Evolutionary conservation across 2,329 filamentous ascomycete species (phyloP).

Genomic region (Talaromyces sp.): DNA sequence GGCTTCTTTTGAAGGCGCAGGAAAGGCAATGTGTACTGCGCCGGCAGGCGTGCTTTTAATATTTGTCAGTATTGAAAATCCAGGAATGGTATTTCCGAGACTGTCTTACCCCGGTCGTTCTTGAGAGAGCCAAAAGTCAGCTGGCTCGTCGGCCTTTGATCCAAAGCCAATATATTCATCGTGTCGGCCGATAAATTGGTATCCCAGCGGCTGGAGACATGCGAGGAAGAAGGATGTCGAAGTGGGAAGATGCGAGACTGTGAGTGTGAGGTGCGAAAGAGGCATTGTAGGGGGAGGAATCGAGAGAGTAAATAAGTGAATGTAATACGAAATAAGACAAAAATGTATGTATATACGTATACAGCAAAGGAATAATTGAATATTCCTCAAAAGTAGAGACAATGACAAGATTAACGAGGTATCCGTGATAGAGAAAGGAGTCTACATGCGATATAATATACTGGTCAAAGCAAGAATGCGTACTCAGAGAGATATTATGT

Average conservation of each 20-base stretch:
- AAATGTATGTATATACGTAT: not conserved
- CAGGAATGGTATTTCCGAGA: not conserved
- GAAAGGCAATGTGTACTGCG: conserved; percentile 62
- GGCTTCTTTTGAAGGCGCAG: conserved; percentile 59
- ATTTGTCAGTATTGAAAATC: not conserved
- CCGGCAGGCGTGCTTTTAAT: conserved; percentile 44
- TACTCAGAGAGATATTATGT: not conserved
- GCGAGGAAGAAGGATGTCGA: conserved; percentile 81
- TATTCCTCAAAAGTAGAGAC: not conserved
- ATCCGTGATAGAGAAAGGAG: not conserved
- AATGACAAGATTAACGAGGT: not conserved
- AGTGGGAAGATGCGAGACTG: conserved; percentile 71
- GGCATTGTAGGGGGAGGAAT: conserved; percentile 46
- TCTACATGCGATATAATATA: conserved; percentile 1
- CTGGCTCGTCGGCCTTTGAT: conserved; percentile 47
- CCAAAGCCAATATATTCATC: conserved; percentile 60
- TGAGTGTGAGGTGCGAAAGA: conserved; percentile 59
- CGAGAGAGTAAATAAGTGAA: not conserved
- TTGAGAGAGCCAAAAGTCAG: conserved; percentile 62
- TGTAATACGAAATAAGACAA: not conserved
- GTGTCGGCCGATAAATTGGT: conserved; percentile 63
- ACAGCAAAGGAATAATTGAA: not conserved
- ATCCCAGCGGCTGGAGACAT: conserved; percentile 71
- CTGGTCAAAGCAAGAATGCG: not conserved
- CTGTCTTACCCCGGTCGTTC: conserved; percentile 52